Base-by-base conservation (phyloP, 2,329 filamentous ascomycete species). In the Capronia epimyces region DNA sequence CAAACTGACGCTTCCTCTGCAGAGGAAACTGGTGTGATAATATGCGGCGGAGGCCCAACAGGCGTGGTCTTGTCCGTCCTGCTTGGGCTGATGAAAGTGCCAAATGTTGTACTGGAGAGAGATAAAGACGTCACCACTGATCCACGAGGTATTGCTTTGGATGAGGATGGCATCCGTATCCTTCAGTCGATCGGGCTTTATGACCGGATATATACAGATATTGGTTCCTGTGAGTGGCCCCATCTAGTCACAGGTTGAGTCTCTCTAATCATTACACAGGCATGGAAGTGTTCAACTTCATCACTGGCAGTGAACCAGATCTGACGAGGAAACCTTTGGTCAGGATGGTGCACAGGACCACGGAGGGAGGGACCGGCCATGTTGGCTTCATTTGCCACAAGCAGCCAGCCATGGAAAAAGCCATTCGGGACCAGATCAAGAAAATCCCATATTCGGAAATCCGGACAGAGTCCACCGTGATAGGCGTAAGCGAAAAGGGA, bases 11-110 rank as follows among this genome's bases (percentile, higher is more conserved):
- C 18, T n/a, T n/a, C 44, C 24, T 24, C 41, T 15, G 29, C 36
- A 12, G 52, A 58, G 31, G 39, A 56, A 25, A 63, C 63, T 6
- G 60, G 63, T 7, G 59, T 66, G 9, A 48, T 66, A 29, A 66
- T 66, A 21, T 64, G 61, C 43, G 64, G 65, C 12, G 64, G 64
- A 22, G 64, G 64, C 7, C 64, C 64, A 16, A 64, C 64, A 2
- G 64, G 64, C 6, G 61, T 59, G 8, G 54, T 65, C 53, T 47
- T 66, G 21, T 64, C 63, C 3, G 63, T 56, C 1, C 58, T 60
- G 24, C 51, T 66, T 3, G 62, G 62, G 20, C 51, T 56, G 41
- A 43, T 61, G 43, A 50, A 58, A 5, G 51, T 64, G 16, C 50
- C 46, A 18, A 64, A 65, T n/a, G 56, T 67, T 12, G 49, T 64